Evolutionary conservation across 1,284 basidiomycete genomes (phyloP).

Genomic region (Chalciporus sp.): DNA sequence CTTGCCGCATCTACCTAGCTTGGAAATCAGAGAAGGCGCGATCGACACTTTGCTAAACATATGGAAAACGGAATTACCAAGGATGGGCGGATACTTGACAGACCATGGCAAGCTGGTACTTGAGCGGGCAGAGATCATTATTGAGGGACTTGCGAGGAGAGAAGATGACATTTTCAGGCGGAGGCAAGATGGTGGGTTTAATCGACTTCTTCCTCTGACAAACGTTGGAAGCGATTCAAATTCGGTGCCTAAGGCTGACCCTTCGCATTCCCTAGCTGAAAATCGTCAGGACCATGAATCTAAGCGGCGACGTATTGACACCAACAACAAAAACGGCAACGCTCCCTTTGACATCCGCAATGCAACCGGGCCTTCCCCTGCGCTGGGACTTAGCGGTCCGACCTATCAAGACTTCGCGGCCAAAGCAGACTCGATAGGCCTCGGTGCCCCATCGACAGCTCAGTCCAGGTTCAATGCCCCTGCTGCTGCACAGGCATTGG

Average conservation of each 20-base stretch:
- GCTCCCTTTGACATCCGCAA: slow-evolving; percentile 27
- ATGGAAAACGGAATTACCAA: slow-evolving; percentile 90
- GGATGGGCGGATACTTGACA: slow-evolving; percentile 97
- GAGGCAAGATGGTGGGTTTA: slow-evolving; percentile 83
- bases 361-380: slow-evolving; percentile 52
- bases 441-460: slow-evolving; percentile 60
- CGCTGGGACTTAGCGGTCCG: slow-evolving; percentile 53
- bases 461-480: slow-evolving; percentile 59
- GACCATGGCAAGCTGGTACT: slow-evolving; percentile 92
- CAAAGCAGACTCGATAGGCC: slow-evolving; percentile 72
- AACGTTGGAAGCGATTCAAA: slow-evolving; percentile 1
- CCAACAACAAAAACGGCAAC: slow-evolving; percentile 49
- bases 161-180: slow-evolving; percentile 97
- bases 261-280: slow-evolving; percentile 61
- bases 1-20: slow-evolving; percentile 94
- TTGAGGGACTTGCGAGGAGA: slow-evolving; percentile 88
- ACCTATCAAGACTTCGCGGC: slow-evolving; percentile 72
- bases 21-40: slow-evolving; percentile 99
- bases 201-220: slow-evolving; percentile 10
- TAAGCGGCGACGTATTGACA: slow-evolving; percentile 85
- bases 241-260: slow-evolving; percentile 14
- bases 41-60: slow-evolving; percentile 96
- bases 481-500: slow-evolving; percentile 65
- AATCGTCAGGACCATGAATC: slow-evolving; percentile 89
- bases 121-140: slow-evolving; percentile 86